Base-by-base conservation (phyloP, 805 yeast species). In the Candida khao-thaluensis region DNA sequence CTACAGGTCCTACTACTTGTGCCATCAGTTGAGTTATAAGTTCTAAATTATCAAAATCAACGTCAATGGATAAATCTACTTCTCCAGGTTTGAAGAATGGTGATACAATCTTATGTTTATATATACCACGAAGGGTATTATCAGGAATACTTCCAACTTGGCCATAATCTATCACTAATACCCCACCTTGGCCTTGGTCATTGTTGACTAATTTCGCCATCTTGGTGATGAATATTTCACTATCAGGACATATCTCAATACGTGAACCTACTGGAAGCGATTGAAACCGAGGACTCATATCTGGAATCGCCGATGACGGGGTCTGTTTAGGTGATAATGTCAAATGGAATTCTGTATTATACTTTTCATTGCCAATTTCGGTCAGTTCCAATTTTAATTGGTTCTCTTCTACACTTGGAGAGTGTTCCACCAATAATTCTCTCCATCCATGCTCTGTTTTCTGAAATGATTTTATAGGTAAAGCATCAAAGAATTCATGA, bases 401-500 rank as follows among this genome's bases (percentile, higher is more conserved):
- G 5, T 62, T 58, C 38, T 61, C 61, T n/a, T 54, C 50, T 7
- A 67, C 71, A 34, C 62, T 53, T 5, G 61, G 53, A 22, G 64
- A 61, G 41, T 63, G 75, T 56, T 84, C 91, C 22, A 87, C 93
- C 27, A 83, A 49, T 17, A 76, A 67, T 54, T 87, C 95, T 48
- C 90, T 66, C 95, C 95, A 87, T 0, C 91, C 91, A 11, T 77
- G 60, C 12, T 69, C 66, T 0, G 82, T 79, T 45, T 72, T 74
- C 38, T 73, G 71, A 53, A 83, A 86, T 46, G 81, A 75, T 47
- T 82, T 79, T 17, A 87, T 79, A 0, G 95, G 95, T 40, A 87
- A 64, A 0, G 95, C 95, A 60, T 87, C 95, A 54, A 82, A 87
- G 52, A 87, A 87, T 57, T 87, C 95, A 55, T 87, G 95, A 0